Percentiles rank a stretch among this genome's conserved stretches.
Evolutionary conservation across 2,329 filamentous ascomycete species (phyloP).

Genomic region (Dryadomyces quercivorus): DNA sequence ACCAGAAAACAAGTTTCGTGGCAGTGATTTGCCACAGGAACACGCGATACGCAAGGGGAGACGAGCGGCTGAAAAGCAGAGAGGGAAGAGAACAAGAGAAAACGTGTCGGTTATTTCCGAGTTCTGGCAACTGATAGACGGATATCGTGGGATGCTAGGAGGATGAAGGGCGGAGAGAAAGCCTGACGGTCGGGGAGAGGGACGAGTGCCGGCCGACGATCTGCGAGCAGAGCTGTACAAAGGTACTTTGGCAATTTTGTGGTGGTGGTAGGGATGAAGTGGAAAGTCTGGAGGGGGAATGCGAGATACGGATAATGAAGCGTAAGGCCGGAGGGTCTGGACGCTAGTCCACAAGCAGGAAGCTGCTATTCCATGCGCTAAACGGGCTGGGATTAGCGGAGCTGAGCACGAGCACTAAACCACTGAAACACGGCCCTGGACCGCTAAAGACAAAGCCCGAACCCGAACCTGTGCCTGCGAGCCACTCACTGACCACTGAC

Average conservation of each 20-base stretch:
- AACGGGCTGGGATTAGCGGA: background rate
- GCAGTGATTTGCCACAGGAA: conserved; percentile 5
- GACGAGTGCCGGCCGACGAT: background rate
- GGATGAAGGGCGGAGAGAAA: background rate
- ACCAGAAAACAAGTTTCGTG: background rate
- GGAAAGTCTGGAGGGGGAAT: background rate
- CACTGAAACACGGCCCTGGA: too few relatives aligned
- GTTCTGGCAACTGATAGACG: background rate
- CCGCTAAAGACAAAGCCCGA: too few relatives aligned
- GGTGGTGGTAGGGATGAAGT: background rate
- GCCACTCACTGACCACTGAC: too few relatives aligned
- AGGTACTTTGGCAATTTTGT: background rate
- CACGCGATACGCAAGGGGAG: conserved; percentile 4
- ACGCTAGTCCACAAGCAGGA: background rate
- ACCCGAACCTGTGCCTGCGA: too few relatives aligned
- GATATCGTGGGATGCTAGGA: background rate
- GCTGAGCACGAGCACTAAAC: too few relatives aligned
- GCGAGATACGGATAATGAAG: background rate
- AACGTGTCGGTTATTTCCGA: background rate
- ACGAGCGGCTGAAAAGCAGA: background rate
- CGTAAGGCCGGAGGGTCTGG: background rate
- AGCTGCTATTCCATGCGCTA: background rate
- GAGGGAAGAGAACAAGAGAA: background rate
- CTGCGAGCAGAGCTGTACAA: background rate
- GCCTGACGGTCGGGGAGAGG: background rate